Evolutionary conservation across 768 basidiomycete species (phyloP), one percentile per base, ranked within the genome.

Genomic region (Kwoniella pini): DNA sequence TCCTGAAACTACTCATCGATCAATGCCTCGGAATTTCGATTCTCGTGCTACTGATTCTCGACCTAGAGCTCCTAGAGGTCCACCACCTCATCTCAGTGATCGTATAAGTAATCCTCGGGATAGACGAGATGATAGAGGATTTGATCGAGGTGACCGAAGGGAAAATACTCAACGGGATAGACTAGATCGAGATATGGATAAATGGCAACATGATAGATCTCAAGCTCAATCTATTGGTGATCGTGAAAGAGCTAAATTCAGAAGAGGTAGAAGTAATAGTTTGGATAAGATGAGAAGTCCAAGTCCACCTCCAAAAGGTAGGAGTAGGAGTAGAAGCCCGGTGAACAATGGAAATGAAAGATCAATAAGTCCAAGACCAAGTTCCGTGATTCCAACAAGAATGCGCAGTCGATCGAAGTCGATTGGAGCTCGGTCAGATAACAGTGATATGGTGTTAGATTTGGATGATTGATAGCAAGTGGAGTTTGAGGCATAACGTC

Each of bases 161-260:
- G 57, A 51, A 15, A 1, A 12, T 1, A 38, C 17, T 48, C 30
- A 38, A 9, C 59, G 62, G 3, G 55, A 63, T 19, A 81, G 82
- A 73, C 86, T 88, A 24, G 79, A 82, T 51, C 79, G 75, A 66
- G 85, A 85, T 28, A 66, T 74, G 70, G 53, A 63, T 46, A 72
- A 43, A 24, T 62, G 69, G 63, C 60, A 70, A 48, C 48, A 51
- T 39, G 63, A 57, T 54, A 38, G 71, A 27, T 68, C 45, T 24
- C 52, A 54, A 17, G 54, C 28, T 26, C 43, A 39, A n/a, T 27
- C 38, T 17, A 39, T 42, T 21, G 33, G 33, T 30, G 46, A 39
- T 13, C 26, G 70, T 58, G 36, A n/a, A 31, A 31, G 62, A 46
- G 40, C 46, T 24, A 27, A 50, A 42, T 54, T 55, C 38, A 22